Evolutionary conservation across 768 basidiomycete genomes (phyloP), one percentile per base, ranked within the genome.

Genomic region (Rhodocollybia butyracea): DNA sequence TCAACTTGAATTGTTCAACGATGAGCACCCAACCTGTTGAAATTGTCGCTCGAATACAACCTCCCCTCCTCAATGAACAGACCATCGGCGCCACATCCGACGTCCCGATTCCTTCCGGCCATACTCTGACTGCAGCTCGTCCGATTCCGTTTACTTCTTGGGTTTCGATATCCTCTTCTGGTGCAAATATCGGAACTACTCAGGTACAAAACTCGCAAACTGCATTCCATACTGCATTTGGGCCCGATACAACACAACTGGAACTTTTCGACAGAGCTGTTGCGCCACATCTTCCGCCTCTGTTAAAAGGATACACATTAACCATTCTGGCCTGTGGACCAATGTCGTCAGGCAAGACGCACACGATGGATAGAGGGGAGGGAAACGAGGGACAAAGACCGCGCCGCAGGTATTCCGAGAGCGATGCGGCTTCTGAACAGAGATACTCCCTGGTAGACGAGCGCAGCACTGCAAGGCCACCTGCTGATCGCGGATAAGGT

Each of bases 371-470:
- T n/a, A 3, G 76, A 71, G 0, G 92, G 90, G 13, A 91, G 79
- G 22, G 85, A 81, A 12, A 94, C 75, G 50, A 98, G 77, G 2
- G 90, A 79, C 3, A 98, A 81, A 0, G 95, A 84, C 8, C 96
- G 87, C 0, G 93, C 94, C 5, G 94, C 94, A 0, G 94, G 93
- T 56, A 98, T 89, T 4, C 77, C 73, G 3, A 98, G 81, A 0
- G 95, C 94, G n/a, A 76, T 58, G 67, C 59, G 85, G 90, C 91
- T 86, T 98, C 96, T 2, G 92, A 89, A 40, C 92, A 89, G 8
- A 98, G 82, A 62, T 86, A 98, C 72, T 98, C 97, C 45, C 96
- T 86, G 27, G 98, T 86, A 4, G 93, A 95, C 39, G 92, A 94
- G 26, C 97, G 86, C n/a, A 94, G 71, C 2, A 98, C 96, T 0